Conservation (phyloP, 306 rosid species). For the Calophaca sinica region DNA sequence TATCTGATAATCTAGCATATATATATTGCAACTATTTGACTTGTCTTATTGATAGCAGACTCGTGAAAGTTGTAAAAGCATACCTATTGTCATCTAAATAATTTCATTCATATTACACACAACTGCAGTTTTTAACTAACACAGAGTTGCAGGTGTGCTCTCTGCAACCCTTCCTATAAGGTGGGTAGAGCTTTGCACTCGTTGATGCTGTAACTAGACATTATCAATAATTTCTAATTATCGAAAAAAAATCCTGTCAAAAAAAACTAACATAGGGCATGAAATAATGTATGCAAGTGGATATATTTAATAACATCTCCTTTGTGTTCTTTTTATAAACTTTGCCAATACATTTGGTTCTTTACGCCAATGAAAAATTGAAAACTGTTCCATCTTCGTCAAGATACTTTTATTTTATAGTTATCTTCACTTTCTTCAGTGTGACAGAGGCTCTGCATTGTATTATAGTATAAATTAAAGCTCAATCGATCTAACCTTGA, state of each 20-base stretch:
- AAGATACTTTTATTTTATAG: background rate
- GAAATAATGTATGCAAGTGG: background rate
- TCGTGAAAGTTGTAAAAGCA: too few species aligned
- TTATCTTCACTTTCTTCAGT: background rate
- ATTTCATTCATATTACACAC: background rate
- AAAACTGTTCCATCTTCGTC: background rate
- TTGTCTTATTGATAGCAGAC: too few species aligned
- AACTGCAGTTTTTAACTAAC: background rate
- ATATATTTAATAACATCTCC: background rate
- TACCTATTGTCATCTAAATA: too few species aligned
- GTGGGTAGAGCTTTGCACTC: too few species aligned
- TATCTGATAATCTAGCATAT: too few species aligned
- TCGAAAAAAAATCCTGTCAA: too few species aligned
- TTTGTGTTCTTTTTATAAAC: background rate
- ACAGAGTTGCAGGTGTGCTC: too few species aligned
- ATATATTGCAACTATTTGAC: too few species aligned
- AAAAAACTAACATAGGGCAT: background rate
- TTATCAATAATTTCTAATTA: too few species aligned
- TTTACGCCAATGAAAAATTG: constrained; percentile 10
- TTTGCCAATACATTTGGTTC: background rate
- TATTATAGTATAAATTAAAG: background rate
- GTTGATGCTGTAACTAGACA: too few species aligned
- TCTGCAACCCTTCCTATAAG: too few species aligned
- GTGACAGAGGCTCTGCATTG: background rate
- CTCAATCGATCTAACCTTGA: background rate